Percentiles rank a stretch among this genome's conserved stretches.
Conservation (phyloP, 163 green algal genomes). For the Chlorella variabilis region DNA sequence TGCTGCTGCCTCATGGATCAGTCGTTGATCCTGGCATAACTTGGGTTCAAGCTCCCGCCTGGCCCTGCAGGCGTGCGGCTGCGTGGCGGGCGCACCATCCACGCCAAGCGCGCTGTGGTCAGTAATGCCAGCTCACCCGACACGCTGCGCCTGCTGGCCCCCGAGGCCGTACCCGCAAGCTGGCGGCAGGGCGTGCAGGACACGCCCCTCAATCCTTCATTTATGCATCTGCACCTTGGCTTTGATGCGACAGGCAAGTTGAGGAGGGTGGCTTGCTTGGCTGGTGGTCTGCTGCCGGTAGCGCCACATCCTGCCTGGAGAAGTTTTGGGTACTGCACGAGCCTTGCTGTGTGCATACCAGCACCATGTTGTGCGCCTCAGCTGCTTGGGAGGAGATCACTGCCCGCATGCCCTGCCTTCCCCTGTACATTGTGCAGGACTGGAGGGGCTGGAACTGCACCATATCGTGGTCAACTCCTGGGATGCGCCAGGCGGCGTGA, state of each 20-base stretch:
- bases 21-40: too few species aligned
- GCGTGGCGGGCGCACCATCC: conserved; percentile 41
- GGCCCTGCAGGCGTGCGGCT: conserved; percentile 57
- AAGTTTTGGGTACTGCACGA: too few species aligned
- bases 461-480: conserved; percentile 82
- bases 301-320: too few species aligned
- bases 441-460: conserved; percentile 79
- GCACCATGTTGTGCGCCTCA: too few species aligned
- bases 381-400: too few species aligned
- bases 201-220: conserved; percentile 77
- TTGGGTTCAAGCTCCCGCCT: neutral
- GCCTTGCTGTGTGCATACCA: too few species aligned
- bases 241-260: conserved; percentile 72
- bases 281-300: too few species aligned
- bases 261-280: too few species aligned
- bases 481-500: conserved; percentile 40
- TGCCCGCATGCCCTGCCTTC: too few species aligned
- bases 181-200: conserved; percentile 40
- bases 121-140: conserved; percentile 93
- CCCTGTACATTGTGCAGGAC: conserved; percentile 52
- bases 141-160: conserved; percentile 82
- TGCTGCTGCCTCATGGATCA: too few species aligned
- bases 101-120: conserved; percentile 78
- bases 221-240: conserved; percentile 95
- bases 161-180: conserved; percentile 41